Base-by-base conservation (phyloP, 106 monocot genomes). In the Vanilla planifolia region DNA sequence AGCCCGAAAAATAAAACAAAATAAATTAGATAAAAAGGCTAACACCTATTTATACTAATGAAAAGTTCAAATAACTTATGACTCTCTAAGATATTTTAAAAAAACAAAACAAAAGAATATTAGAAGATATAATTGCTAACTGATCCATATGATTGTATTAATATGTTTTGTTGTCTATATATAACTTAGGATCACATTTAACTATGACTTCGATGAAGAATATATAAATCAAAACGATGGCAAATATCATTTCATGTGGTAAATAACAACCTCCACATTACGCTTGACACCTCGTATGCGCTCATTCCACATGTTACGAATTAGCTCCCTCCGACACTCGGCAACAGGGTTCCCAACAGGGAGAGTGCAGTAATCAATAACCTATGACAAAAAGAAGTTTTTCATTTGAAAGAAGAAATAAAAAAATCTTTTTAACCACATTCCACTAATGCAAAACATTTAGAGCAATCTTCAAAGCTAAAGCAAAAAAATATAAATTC, bases 261-360 rank as follows among this genome's bases (percentile, higher is more conserved):
- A 21, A 51, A 15, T 50, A 50, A 70, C 33, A 20, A 98, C 98
- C 98, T 98, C 98, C 55, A 98, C 92, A 75, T 98, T 98, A 34
- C 75, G 79, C 68, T 98, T 98, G 60, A 84, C 65, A 48, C 98
- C 98, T 42, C 73, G 75, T 67, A 98, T 92, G 20, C 98, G 88
- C 55, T 98, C 98, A 71, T 82, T 98, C 98, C 98, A 98, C 98
- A 98, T 98, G 60, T 88, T 92, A 55, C 88, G 98, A 43, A 98
- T 98, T 43, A 98, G 68, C 70, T 88, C 80, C 48, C 75, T 88
- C 39, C 98, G 60, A 59, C 79, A 73, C 34, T 91, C 96, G 10
- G 96, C 86, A 67, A 91, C 78, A 23, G 80, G 56, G 39, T 75
- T 87, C 29, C 68, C 88, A 30, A 68, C 48, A 1, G 92, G 85